Percentiles rank a stretch among this genome's conserved stretches.
Evolutionary conservation across 148 eudicot genomes (phyloP).

Genomic region (Gaultheria prostrata): DNA sequence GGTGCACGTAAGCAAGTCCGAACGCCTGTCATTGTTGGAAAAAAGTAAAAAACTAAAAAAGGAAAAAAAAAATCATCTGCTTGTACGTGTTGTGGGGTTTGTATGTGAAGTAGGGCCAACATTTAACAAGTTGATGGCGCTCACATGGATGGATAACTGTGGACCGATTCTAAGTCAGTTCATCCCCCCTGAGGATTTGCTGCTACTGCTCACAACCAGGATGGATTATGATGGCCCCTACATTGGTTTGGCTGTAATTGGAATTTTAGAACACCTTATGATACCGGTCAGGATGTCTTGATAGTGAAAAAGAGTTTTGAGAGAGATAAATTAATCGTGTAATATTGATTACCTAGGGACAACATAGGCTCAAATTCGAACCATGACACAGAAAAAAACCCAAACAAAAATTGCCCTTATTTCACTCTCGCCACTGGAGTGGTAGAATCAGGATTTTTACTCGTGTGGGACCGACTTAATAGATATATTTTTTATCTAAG

Average conservation of each 20-base stretch:
- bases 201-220: conserved; percentile 23
- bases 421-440: not conserved
- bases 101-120: conserved; percentile 17
- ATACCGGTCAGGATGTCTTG: too few species aligned
- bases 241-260: not conserved
- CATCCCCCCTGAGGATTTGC: conserved; percentile 50
- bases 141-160: conserved; percentile 15
- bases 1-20: too few species aligned
- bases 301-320: too few species aligned
- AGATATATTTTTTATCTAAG: too few species aligned
- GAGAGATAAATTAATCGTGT: too few species aligned
- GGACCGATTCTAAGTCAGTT: conserved; percentile 21
- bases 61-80: too few species aligned
- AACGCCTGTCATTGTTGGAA: too few species aligned
- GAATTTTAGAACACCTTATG: not conserved
- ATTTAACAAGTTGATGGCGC: conserved; percentile 12
- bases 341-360: not conserved
- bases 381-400: not conserved
- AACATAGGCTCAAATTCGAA: not conserved
- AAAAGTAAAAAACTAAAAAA: too few species aligned
- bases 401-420: not conserved
- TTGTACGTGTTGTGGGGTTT: conserved; percentile 5
- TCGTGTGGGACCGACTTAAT: too few species aligned
- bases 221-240: not conserved
- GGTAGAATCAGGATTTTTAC: too few species aligned